These are phyloP conservation scores for Pistacia atlantica DNA, from an alignment of 345 rosid species.

Conservation along the genomic window DNA sequence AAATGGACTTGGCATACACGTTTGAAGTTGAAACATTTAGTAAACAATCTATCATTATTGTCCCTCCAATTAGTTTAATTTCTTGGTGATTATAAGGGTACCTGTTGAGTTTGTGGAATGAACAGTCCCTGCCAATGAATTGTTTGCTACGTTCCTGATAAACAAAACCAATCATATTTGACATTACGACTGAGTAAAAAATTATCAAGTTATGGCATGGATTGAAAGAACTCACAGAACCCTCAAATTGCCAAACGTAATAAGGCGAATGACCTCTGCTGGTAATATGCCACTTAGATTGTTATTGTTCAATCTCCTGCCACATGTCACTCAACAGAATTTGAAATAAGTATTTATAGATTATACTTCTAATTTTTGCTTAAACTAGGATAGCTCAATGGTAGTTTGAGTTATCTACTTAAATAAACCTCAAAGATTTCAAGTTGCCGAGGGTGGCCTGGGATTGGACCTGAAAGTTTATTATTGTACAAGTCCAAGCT, in stretches of 20 bases:
- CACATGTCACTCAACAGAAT: not conserved
- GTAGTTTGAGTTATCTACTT: constrained; percentile 2
- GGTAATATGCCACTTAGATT: constrained; percentile 46
- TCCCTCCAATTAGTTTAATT: not conserved
- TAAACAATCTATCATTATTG: not conserved
- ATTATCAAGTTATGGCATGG: not conserved
- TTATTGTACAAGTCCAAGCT: constrained; percentile 41
- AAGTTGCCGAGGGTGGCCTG: constrained; percentile 42
- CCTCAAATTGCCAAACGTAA: constrained; percentile 29
- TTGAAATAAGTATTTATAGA: not conserved
- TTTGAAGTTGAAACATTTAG: not conserved
- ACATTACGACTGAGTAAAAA: too few species aligned
- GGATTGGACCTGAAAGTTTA: constrained; percentile 40
- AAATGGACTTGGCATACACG: not conserved
- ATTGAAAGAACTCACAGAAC: constrained; percentile 36
- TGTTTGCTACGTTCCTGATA: constrained; percentile 50
- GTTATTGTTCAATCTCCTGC: constrained; percentile 50
- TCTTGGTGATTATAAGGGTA: not conserved
- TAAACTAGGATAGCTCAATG: not conserved
- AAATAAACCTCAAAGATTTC: constrained; percentile 37
- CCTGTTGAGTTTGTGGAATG: constrained; percentile 28
- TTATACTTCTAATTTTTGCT: not conserved
- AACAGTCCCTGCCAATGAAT: constrained; percentile 35
- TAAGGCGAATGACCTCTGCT: constrained; percentile 26
- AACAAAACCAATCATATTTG: too few species aligned